Percentiles rank a stretch among this genome's conserved stretches.
These are phyloP conservation scores for Xanthoconium stramineum DNA, from an alignment of 768 basidiomycete species.

Conservation along the genomic window DNA sequence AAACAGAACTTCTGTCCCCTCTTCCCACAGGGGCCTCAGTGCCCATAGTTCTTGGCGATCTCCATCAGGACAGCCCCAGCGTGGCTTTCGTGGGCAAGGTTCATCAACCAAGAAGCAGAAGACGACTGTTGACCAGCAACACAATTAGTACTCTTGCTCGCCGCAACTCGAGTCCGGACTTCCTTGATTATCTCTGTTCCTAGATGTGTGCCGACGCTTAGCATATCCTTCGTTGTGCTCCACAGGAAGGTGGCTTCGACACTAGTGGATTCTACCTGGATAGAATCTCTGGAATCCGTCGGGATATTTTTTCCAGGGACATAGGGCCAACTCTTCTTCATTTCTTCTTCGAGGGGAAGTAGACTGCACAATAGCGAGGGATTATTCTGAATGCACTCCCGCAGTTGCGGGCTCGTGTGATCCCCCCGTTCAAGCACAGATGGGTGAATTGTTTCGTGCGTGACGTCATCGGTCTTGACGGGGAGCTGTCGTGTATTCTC, in stretches of 20 bases:
- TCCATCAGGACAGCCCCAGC: constrained; percentile 23
- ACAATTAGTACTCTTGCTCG: constrained; percentile 9
- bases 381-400: constrained; percentile 35
- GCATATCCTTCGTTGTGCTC: constrained; percentile 19
- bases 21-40: neutral
- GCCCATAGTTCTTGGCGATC: constrained; percentile 5
- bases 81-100: constrained; percentile 24
- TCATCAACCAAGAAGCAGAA: constrained; percentile 23
- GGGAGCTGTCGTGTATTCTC: constrained; percentile 49
- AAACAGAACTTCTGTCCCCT: neutral
- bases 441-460: constrained; percentile 59
- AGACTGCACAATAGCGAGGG: constrained; percentile 44
- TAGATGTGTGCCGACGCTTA: constrained; percentile 11
- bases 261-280: constrained; percentile 1
- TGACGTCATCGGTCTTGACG: constrained; percentile 38
- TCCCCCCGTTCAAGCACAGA: constrained; percentile 54
- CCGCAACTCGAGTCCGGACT: constrained; percentile 13
- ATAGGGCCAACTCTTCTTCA: constrained; percentile 48
- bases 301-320: constrained; percentile 24
- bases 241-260: constrained; percentile 8
- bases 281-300: constrained; percentile 8
- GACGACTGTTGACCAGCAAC: constrained; percentile 9
- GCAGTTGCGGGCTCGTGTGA: constrained; percentile 33
- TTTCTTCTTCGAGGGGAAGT: constrained; percentile 49
- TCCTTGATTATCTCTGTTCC: constrained; percentile 22